Percentiles rank a stretch among this genome's conserved stretches.
These are phyloP conservation scores for Annulohypoxylon maeteangense DNA, from an alignment of 495 filamentous ascomycete genomes.

Conservation along the genomic window DNA sequence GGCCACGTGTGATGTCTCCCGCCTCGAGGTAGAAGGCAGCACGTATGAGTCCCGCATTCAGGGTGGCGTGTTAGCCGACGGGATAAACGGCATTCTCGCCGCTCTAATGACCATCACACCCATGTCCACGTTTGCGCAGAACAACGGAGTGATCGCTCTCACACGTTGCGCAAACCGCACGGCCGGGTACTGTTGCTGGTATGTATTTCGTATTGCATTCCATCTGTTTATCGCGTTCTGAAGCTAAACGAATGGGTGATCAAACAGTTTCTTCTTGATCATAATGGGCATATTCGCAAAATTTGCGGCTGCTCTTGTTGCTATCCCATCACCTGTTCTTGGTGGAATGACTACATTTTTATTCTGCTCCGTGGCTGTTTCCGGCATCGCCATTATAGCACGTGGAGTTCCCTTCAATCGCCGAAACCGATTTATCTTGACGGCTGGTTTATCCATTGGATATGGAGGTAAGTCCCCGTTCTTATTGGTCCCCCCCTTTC, in stretches of 20 bases:
- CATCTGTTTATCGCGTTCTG: constrained; percentile 7
- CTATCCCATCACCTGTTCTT: constrained; percentile 82
- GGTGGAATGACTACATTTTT: constrained; percentile 96
- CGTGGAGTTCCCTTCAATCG: constrained; percentile 79
- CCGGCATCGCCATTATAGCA: constrained; percentile 85
- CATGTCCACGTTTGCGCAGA: constrained; percentile 81
- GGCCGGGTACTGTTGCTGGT: constrained; percentile 77
- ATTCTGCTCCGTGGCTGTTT: constrained; percentile 85
- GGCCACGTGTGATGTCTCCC: constrained; percentile 82
- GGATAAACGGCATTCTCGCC: constrained; percentile 82
- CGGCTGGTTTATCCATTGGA: constrained; percentile 78
- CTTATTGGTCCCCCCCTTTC: background rate
- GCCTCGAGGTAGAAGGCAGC: constrained; percentile 80
- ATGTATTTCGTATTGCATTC: constrained; percentile 11
- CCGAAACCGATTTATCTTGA: constrained; percentile 89
- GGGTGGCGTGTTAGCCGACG: constrained; percentile 86
- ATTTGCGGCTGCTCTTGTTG: constrained; percentile 86
- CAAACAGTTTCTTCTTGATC: constrained; percentile 78
- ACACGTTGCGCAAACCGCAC: constrained; percentile 90
- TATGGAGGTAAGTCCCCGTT: constrained; percentile 59
- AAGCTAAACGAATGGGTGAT: constrained; percentile 52
- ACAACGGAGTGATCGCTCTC: constrained; percentile 91
- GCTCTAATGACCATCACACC: constrained; percentile 86
- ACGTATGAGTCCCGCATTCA: constrained; percentile 91
- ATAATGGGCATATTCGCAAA: constrained; percentile 93